Evolutionary conservation across 2,329 filamentous ascomycete species (phyloP), one percentile per base, ranked within the genome.

Genomic region (Hypoxylon sp.): DNA sequence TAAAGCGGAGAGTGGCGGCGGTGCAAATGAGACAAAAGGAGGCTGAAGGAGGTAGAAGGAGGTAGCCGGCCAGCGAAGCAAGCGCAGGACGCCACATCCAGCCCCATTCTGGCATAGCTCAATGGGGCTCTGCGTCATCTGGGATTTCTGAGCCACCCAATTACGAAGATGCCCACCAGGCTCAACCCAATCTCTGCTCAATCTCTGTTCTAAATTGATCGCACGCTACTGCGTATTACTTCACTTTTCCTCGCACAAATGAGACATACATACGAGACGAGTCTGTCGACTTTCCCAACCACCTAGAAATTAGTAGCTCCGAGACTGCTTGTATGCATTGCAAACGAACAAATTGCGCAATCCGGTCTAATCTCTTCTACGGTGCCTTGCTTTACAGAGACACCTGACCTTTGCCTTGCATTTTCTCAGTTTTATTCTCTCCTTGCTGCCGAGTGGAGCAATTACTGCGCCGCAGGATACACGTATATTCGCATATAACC

Each of bases 11-110:
- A 17, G 40, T 63, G 8, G 51, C 11, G 63, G 64, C 60, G 61
- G 59, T 70, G 54, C 11, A 65, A 42, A 46, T 44, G 54, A 56
- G 58, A 51, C 37, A 30, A 27, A 27, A 51, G 11, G 64, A 65
- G 63, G 63, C 59, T 66, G 55, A 50, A 61, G 55, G 67, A 64
- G 63, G 63, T 57, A 66, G 46, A 50, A 61, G 55, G 67, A 64
- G 63, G 63, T 57, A 66, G 46, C 63, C 66, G 10, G 56, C 35
- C 46, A 11, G 6, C 8, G 14, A 22, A 35, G 56, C 35, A 37
- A 11, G 6, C 8, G 14, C 14, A 35, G 6, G 49, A 33, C 65
- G 65, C 65, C 65, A 65, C 66, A 66, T 37, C 17, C 40, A 13
- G 48, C 40, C 40, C 5, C 42, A 35, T 58, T 48, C 27, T 31